Percentiles rank a stretch among this genome's conserved stretches.
These are phyloP conservation scores for Trapa bicornis DNA, from an alignment of 345 rosid species.

Conservation along the genomic window DNA sequence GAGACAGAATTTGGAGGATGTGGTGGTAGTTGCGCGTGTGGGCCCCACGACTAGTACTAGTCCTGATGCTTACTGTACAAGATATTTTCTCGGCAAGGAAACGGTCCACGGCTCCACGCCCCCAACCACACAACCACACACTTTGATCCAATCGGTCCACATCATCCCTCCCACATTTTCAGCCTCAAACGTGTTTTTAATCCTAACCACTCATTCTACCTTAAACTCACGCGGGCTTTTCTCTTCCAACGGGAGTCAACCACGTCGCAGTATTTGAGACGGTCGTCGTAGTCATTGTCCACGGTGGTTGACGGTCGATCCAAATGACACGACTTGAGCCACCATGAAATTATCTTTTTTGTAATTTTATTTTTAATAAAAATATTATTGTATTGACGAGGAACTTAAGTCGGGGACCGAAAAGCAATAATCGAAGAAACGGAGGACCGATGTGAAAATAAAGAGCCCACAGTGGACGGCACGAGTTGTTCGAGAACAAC, in stretches of 20 bases:
- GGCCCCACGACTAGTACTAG: background rate
- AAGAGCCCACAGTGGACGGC: background rate
- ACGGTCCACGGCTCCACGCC: too few species aligned
- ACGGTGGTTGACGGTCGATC: too few species aligned
- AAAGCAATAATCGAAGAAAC: background rate
- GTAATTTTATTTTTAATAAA: too few species aligned
- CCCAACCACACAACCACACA: background rate
- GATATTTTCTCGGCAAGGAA: background rate
- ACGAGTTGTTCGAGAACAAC: background rate
- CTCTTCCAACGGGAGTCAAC: too few species aligned
- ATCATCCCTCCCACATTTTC: background rate
- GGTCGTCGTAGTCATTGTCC: too few species aligned
- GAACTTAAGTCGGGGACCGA: background rate
- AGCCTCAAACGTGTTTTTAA: background rate
- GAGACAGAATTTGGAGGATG: background rate
- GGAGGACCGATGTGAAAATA: background rate
- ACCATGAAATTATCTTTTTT: too few species aligned
- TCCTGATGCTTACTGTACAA: background rate
- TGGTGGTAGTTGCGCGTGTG: background rate
- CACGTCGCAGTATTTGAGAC: too few species aligned
- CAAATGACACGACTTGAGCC: too few species aligned
- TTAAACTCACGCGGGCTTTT: background rate
- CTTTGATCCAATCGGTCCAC: background rate
- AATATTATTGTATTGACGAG: background rate
- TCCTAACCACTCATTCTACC: background rate